Base-by-base conservation (phyloP, 1,284 basidiomycete genomes). In the Exobasidium cylindrosporum region DNA sequence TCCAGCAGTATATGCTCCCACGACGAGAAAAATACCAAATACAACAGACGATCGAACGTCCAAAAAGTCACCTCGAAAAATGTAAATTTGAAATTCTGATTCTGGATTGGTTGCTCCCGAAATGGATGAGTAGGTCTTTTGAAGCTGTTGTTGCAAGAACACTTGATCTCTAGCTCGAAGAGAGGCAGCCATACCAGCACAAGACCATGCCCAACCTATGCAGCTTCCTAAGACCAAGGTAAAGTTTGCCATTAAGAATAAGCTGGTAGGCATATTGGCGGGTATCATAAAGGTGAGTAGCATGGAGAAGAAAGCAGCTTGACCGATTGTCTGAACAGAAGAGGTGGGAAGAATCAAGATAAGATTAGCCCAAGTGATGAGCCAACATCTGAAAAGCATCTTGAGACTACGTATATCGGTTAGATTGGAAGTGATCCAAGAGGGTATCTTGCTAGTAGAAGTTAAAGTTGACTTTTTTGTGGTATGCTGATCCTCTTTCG, bases 151-250 rank as follows among this genome's bases (percentile, higher is more conserved):
- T 11, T 82, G 82, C 2, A 88, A 80, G 5, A 88, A 74, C 0
- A 83, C 77, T 57, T 85, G 82, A 70, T 83, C 83, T 40, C 89
- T 82, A 0, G 84, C 86, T n/a, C 83, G 80, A 1, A 86, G 73
- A 0, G 84, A 86, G 1, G 87, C 84, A 1, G 85, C 87, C 87
- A 89, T 90, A 0, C 85, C 86, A 1, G 88, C 88, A 40, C 82
- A 83, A 3, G 87, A 87, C 82, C 88, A 85, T 0, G 86, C 89
- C 89, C 90, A 91, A 6, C 89, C 89, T 3, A 89, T 55, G 1
- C 84, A 80, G 79, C 88, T 83, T 0, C 89, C 89, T 61, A 85
- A 23, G 1, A 85, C 73, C 23, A 88, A 70, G 0, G 84, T 86
- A 3, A 82, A 63, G 4, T 85, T 81, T 6, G 81, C 83, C 81